These are phyloP conservation scores for Tetradesmus obliquus DNA, from an alignment of 139 green algal species.

Conservation along the genomic window DNA sequence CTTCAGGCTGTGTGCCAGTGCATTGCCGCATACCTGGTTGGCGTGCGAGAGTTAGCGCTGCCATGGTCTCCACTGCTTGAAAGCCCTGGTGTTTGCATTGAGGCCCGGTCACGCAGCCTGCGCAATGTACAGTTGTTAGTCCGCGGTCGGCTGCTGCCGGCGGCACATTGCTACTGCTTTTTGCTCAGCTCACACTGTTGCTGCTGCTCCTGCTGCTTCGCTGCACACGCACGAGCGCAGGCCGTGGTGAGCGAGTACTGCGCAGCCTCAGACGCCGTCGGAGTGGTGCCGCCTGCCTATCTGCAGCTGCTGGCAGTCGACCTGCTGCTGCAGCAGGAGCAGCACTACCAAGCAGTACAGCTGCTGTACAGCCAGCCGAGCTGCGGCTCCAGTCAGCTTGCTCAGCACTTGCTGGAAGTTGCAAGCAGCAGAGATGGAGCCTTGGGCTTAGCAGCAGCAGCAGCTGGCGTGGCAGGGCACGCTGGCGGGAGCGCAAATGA, in stretches of 20 bases:
- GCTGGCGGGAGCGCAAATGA: background rate
- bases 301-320: conserved; percentile 61
- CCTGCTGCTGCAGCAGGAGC: conserved; percentile 58
- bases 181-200: background rate
- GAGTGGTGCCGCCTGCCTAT: conserved; percentile 49
- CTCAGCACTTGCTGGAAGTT: conserved; percentile 36
- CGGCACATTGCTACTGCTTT: background rate
- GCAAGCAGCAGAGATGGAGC: conserved; percentile 7
- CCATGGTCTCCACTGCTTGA: too few relatives aligned
- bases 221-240: background rate
- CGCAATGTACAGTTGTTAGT: too few relatives aligned
- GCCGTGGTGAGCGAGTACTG: conserved; percentile 58
- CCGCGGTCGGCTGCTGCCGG: too few relatives aligned
- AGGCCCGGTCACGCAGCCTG: too few relatives aligned
- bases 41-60: too few relatives aligned
- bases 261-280: conserved; percentile 40
- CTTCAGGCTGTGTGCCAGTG: background rate
- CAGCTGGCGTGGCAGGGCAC: conserved; percentile 1
- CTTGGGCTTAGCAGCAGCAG: conserved; percentile 3
- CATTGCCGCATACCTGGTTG: background rate
- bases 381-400: background rate
- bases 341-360: conserved; percentile 50
- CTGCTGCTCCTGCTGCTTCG: background rate
- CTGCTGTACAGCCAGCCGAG: conserved; percentile 37
- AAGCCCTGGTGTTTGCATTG: too few relatives aligned